Conservation (phyloP, 2,329 filamentous ascomycete species). For the Shiraia bambusicola region DNA sequence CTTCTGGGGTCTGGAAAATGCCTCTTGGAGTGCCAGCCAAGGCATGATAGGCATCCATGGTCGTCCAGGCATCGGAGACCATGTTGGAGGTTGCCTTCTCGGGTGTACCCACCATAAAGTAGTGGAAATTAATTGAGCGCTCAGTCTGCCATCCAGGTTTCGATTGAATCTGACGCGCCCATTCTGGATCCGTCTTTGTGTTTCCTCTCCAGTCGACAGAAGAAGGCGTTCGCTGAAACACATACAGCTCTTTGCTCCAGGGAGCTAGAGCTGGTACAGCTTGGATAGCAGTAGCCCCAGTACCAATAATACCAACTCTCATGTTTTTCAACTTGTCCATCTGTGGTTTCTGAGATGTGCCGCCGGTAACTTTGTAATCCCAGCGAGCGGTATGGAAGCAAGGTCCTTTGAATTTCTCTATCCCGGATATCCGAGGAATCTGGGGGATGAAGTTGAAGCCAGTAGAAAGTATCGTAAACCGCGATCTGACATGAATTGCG, state of each 20-base stretch:
- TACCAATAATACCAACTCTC: conserved; percentile 39
- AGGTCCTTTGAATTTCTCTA: conserved; percentile 23
- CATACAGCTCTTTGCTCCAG: conserved; percentile 51
- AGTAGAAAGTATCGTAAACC: conserved; percentile 45
- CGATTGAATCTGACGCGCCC: conserved; percentile 10
- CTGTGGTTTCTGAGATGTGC: conserved; percentile 14
- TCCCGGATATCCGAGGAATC: conserved; percentile 28
- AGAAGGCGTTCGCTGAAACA: conserved; percentile 60
- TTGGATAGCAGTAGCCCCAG: conserved; percentile 38
- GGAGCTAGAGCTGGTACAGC: conserved; percentile 7
- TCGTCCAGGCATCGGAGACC: conserved; percentile 55
- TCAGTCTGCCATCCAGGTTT: conserved; percentile 53
- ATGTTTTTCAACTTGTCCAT: conserved; percentile 42
- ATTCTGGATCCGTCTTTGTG: conserved; percentile 15
- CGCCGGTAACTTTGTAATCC: conserved; percentile 31
- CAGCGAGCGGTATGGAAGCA: conserved; percentile 37
- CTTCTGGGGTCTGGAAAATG: background rate
- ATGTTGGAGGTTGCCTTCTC: conserved; percentile 45
- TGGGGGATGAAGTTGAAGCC: conserved; percentile 49
- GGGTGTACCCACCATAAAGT: conserved; percentile 35
- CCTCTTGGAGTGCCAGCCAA: conserved; percentile 1
- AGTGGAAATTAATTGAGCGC: conserved; percentile 51
- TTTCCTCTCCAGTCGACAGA: conserved; percentile 42
- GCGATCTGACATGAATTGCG: background rate
- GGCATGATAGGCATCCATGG: conserved; percentile 22